Conservation (phyloP, 2,329 filamentous ascomycete species). For the Boeremia lycopersici region DNA sequence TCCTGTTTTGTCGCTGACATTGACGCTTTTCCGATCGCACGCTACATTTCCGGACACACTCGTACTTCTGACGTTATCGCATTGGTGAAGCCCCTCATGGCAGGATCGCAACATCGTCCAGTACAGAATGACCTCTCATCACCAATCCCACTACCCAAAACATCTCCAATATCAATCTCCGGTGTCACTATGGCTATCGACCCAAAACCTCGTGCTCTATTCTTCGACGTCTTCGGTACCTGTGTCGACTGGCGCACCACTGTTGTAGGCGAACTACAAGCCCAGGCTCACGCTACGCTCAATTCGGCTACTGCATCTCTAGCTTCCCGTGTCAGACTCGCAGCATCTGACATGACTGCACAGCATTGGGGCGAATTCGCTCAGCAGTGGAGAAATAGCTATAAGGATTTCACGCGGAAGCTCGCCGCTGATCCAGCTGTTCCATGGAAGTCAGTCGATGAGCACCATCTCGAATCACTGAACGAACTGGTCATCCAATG, state of each 20-base stretch:
- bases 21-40: constrained; percentile 14
- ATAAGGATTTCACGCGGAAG: constrained; percentile 63
- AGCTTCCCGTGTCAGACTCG: constrained; percentile 54
- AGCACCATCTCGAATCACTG: constrained; percentile 71
- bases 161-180: constrained; percentile 12
- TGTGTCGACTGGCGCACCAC: constrained; percentile 78
- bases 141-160: constrained; percentile 14
- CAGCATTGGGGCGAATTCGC: constrained; percentile 70
- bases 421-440: constrained; percentile 55
- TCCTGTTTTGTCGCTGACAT: background rate
- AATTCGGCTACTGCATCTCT: constrained; percentile 55
- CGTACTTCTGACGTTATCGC: constrained; percentile 20
- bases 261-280: constrained; percentile 64
- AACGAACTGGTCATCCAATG: constrained; percentile 62
- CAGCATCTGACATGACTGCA: constrained; percentile 58
- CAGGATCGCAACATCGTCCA: constrained; percentile 14
- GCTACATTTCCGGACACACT: constrained; percentile 14
- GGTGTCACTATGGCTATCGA: constrained; percentile 32
- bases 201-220: constrained; percentile 60
- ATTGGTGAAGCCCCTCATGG: constrained; percentile 18
- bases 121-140: constrained; percentile 22
- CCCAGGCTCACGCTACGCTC: constrained; percentile 56
- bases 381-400: constrained; percentile 71
- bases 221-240: constrained; percentile 81
- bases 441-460: constrained; percentile 72